Percentiles rank a stretch among this genome's conserved stretches.
These are phyloP conservation scores for Malassezia pachydermatis DNA, from an alignment of 1,284 basidiomycete genomes.

Conservation along the genomic window DNA sequence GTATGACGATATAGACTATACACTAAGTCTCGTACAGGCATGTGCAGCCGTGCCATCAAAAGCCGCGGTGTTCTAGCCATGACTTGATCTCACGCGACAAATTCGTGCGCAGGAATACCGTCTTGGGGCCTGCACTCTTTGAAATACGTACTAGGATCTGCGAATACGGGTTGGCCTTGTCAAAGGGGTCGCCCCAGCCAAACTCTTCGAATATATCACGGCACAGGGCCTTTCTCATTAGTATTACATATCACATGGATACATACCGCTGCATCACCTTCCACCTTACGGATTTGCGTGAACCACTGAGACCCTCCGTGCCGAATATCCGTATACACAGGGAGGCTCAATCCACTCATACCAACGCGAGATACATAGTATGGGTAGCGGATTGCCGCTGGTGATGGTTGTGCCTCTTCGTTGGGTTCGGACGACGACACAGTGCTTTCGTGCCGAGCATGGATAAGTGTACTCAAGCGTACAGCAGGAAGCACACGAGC, in stretches of 20 bases:
- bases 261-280: conserved; percentile 23
- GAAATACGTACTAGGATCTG: conserved; percentile 2
- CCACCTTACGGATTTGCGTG: conserved; percentile 30
- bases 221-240: conserved; percentile 4
- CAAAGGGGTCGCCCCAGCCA: conserved; percentile 17
- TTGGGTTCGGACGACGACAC: background rate
- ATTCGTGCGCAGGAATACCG: conserved; percentile 9
- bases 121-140: conserved; percentile 4
- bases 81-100: conserved; percentile 11
- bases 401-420: background rate
- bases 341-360: conserved; percentile 20
- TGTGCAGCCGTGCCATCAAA: conserved; percentile 1
- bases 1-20: background rate
- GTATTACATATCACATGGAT: background rate
- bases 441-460: background rate
- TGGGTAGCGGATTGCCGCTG: conserved; percentile 17
- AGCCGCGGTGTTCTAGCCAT: conserved; percentile 18
- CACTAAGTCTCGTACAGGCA: background rate
- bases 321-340: conserved; percentile 31
- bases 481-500: background rate
- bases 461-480: background rate
- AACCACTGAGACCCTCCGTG: conserved; percentile 24
- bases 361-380: conserved; percentile 37
- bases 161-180: conserved; percentile 7
- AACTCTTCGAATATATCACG: conserved; percentile 16